Percentiles rank a stretch among this genome's conserved stretches.
Evolutionary conservation across 352 stramenopile species (phyloP).

Genomic region (Phytophthora syringae): DNA sequence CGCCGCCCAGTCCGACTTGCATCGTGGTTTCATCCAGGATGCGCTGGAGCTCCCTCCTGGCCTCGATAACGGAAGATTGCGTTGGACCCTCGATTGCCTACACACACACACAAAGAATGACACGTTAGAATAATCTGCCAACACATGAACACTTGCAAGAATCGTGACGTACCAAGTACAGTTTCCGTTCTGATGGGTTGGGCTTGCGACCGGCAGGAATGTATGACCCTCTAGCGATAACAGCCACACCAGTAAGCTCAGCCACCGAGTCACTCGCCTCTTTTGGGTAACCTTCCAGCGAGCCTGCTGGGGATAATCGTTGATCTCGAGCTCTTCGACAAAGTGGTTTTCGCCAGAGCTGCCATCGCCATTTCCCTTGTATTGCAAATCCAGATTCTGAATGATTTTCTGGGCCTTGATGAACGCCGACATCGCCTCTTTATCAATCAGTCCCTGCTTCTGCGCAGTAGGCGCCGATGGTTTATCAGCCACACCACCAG

Average conservation of each 20-base stretch:
- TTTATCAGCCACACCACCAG: conserved; percentile 25
- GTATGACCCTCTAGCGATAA: conserved; percentile 91
- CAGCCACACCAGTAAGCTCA: conserved; percentile 88
- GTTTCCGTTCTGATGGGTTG: conserved; percentile 83
- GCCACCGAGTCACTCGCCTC: conserved; percentile 86
- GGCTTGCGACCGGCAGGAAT: conserved; percentile 86
- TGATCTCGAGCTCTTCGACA: conserved; percentile 93
- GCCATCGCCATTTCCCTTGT: conserved; percentile 62
- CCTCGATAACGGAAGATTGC: conserved; percentile 75
- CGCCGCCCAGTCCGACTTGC: conserved; percentile 83
- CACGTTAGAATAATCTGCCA: conserved; percentile 4
- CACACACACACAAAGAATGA: conserved; percentile 1
- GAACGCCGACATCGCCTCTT: conserved; percentile 71
- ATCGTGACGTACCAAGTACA: conserved; percentile 82
- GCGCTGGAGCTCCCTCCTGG: conserved; percentile 80
- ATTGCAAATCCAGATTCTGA: conserved; percentile 82
- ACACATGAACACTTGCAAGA: background rate
- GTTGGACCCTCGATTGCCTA: conserved; percentile 85
- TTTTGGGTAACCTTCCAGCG: conserved; percentile 90
- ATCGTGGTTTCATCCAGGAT: conserved; percentile 91
- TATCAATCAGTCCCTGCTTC: conserved; percentile 46
- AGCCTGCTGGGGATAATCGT: conserved; percentile 94
- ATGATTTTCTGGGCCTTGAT: conserved; percentile 89
- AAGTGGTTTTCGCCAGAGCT: conserved; percentile 71
- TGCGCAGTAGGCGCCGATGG: conserved; percentile 15